Base-by-base conservation (phyloP, 2,329 filamentous ascomycete species). In the Stagonosporopsis vannaccii region DNA sequence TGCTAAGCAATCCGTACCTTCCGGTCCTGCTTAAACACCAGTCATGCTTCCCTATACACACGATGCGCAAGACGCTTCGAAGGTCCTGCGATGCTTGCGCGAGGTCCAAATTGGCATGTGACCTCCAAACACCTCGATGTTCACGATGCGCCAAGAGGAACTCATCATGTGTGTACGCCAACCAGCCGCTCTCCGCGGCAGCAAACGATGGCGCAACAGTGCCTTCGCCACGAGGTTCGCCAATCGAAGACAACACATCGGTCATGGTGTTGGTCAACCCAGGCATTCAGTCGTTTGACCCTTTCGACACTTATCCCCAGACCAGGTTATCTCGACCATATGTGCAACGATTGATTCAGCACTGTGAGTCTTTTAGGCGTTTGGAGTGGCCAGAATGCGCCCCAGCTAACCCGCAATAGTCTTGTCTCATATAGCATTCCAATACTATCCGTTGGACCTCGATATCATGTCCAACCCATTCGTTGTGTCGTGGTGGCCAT, bases 401-500 rank as follows among this genome's bases (percentile, higher is more conserved):
- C 13, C 11, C 32, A 9, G 26, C 56, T 32, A 3, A 47, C n/a
- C n/a, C 12, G 22, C 40, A 9, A 12, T 50, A 85, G 84, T 87
- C 58, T 72, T 85, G 3, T 77, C 80, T 37, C 84, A 81, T 40
- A 86, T 87, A 42, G 82, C 84, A 0, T 86, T 86, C 46, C 81
- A 85, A 59, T 86, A 86, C 62, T 86, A 86, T 61, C 84, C 84
- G 0, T 73, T 85, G 19, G 84, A 86, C 47, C 72, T 84, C 7
- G 79, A 76, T 56, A 64, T 77, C n/a, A 69, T 69, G 0, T 83
- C 84, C 7, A 86, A 86, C 60, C 84, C 84, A 0, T 86, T 86
- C 57, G 72, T 86, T 17, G 72, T 85, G 6, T 85, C 83, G 0
- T 86, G 84, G 84, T 86, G 84, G 84, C 84, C 84, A 0, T 74